These are phyloP conservation scores for Kwoniella sp. DNA, from an alignment of 768 basidiomycete species.

Conservation along the genomic window DNA sequence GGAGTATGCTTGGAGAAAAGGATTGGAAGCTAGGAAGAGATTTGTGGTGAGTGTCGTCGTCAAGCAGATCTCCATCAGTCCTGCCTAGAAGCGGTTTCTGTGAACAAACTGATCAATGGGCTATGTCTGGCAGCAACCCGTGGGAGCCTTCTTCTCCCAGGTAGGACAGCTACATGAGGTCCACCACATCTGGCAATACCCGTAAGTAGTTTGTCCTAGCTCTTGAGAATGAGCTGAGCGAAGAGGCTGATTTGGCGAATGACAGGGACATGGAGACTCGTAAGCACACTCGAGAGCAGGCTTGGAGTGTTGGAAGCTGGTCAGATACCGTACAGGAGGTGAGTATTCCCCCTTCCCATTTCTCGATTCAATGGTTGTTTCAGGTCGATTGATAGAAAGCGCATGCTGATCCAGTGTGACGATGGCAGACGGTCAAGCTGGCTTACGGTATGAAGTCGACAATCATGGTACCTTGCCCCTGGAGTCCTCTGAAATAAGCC, in stretches of 20 bases:
- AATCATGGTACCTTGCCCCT: conserved; percentile 62
- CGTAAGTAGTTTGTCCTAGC: conserved; percentile 60
- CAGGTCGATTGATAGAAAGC: no score
- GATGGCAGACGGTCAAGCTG: conserved; percentile 76
- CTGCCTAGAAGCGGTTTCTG: not conserved
- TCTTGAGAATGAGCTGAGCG: not conserved
- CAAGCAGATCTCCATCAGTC: conserved; percentile 65
- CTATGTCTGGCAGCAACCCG: conserved; percentile 40
- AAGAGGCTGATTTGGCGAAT: not conserved
- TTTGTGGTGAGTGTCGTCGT: conserved; percentile 71
- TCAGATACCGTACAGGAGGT: conserved; percentile 91
- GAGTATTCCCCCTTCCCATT: no score
- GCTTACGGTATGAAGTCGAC: conserved; percentile 83
- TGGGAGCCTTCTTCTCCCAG: conserved; percentile 56
- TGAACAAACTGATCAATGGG: conserved; percentile 12
- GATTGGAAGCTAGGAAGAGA: conserved; percentile 88
- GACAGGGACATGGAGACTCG: conserved; percentile 67
- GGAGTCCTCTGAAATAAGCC: conserved; percentile 48
- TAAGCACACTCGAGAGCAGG: conserved; percentile 81
- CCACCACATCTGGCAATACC: conserved; percentile 97
- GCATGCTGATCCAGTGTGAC: no score
- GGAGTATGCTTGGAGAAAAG: conserved; percentile 91
- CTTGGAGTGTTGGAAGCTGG: conserved; percentile 96
- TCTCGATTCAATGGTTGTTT: not conserved
- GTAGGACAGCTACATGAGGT: conserved; percentile 63